Conservation (phyloP, 192 early-diverging fungal species). For the Allomyces macrogynus region DNA sequence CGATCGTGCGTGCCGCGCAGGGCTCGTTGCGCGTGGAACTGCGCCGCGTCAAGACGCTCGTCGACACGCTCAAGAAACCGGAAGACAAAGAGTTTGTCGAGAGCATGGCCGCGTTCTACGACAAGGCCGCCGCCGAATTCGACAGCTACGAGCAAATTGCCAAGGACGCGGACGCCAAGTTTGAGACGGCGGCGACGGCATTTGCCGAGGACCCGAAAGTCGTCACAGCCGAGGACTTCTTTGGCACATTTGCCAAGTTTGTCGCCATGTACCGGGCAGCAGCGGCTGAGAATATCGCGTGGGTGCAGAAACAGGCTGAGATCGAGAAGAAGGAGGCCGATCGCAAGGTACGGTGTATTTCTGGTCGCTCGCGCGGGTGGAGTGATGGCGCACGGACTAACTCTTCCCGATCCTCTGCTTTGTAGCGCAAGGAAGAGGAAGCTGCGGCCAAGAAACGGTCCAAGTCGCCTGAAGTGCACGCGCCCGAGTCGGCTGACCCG, state of each 20-base stretch:
- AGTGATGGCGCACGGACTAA: too few species aligned
- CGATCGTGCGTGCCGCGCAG: neutral
- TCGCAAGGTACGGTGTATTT: neutral
- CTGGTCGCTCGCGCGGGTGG: too few species aligned
- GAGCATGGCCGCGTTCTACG: neutral
- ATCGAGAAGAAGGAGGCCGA: neutral
- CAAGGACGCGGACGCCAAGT: neutral
- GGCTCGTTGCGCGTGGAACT: neutral
- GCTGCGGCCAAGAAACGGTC: neutral
- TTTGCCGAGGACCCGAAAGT: neutral
- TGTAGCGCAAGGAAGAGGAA: neutral
- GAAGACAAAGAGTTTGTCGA: neutral
- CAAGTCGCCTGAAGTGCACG: neutral
- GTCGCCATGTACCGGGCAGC: neutral
- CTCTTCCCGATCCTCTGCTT: too few species aligned
- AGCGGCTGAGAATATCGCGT: neutral
- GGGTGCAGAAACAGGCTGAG: neutral
- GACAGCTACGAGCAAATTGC: neutral
- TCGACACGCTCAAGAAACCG: neutral
- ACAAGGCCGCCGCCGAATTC: neutral
- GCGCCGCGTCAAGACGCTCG: neutral
- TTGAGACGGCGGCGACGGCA: neutral
- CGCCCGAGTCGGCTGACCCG: neutral
- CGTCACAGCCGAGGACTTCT: neutral
- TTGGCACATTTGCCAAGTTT: neutral